Percentiles rank a stretch among this genome's conserved stretches.
Conservation (phyloP, 805 yeast species). For the Teunomyces lycoperdinae region DNA sequence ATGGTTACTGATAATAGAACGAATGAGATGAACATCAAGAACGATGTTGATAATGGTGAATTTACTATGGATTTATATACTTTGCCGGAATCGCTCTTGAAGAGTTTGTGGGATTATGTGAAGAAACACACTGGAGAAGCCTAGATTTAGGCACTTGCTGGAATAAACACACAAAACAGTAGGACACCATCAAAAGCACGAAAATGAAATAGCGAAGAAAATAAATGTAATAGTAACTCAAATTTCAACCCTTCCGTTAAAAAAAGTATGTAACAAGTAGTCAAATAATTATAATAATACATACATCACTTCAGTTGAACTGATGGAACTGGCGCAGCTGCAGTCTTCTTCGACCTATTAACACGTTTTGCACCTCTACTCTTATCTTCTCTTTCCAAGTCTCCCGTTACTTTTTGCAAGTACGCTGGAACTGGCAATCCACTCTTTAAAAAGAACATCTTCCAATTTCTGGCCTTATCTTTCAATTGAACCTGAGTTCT, state of each 20-base stretch:
- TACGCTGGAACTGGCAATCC: slow-evolving; percentile 78
- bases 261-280: not conserved
- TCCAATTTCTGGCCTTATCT: slow-evolving; percentile 96
- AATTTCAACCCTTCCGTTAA: not conserved
- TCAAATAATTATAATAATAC: slow-evolving; percentile 6
- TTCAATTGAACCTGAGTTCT: slow-evolving; percentile 89
- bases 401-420: slow-evolving; percentile 84
- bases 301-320: slow-evolving; percentile 8
- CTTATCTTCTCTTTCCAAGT: slow-evolving; percentile 54
- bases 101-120: slow-evolving; percentile 93
- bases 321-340: slow-evolving; percentile 40
- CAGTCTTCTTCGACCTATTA: slow-evolving; percentile 32
- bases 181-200: not conserved
- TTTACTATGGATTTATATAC: slow-evolving; percentile 95
- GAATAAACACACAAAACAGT: not conserved
- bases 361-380: slow-evolving; percentile 29
- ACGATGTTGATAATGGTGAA: slow-evolving; percentile 95
- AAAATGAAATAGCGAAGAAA: slow-evolving; percentile 1
- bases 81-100: slow-evolving; percentile 84
- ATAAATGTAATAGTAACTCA: not conserved
- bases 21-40: slow-evolving; percentile 91
- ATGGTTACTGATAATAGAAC: slow-evolving; percentile 97
- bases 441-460: slow-evolving; percentile 75
- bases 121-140: slow-evolving; percentile 52
- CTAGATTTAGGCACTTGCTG: not conserved